Conservation (phyloP, 139 green algal species). For the Coelastrella sp. region DNA sequence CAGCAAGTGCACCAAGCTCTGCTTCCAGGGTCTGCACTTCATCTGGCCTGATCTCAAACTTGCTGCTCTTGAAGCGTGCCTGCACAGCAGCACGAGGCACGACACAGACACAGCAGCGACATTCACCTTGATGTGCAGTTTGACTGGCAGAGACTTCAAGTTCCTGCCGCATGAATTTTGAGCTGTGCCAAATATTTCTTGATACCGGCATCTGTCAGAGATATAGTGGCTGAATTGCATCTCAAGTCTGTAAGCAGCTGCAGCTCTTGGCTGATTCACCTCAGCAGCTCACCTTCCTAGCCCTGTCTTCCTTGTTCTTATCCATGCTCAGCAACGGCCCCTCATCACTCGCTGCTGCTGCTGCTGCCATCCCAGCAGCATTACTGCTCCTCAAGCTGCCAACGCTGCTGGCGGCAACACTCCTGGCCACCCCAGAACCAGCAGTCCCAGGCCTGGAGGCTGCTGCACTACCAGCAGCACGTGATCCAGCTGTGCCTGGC, state of each 20-base stretch:
- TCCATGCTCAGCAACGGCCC: slow-evolving; percentile 63
- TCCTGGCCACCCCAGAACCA: not conserved
- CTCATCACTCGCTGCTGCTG: slow-evolving; percentile 11
- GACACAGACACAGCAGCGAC: not conserved
- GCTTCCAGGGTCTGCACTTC: slow-evolving; percentile 74
- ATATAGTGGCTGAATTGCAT: not conserved
- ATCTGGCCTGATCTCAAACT: slow-evolving; percentile 81
- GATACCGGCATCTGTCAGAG: too few relatives aligned
- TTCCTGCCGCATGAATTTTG: too few relatives aligned
- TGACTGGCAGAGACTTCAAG: too few relatives aligned
- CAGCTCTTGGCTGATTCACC: too few relatives aligned
- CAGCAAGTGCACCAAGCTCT: slow-evolving; percentile 69
- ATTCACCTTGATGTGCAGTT: not conserved
- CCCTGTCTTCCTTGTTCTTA: slow-evolving; percentile 78
- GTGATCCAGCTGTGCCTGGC: slow-evolving; percentile 19
- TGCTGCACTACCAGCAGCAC: not conserved
- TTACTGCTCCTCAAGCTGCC: slow-evolving; percentile 13
- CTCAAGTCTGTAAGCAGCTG: too few relatives aligned
- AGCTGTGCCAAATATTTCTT: too few relatives aligned
- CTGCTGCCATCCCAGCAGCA: not conserved
- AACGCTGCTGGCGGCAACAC: slow-evolving; percentile 11
- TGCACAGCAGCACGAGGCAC: slow-evolving; percentile 37
- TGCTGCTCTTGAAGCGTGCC: slow-evolving; percentile 66
- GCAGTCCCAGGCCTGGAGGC: slow-evolving; percentile 28
- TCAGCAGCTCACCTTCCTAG: slow-evolving; percentile 53